Percentiles rank a stretch among this genome's conserved stretches.
phyloP scores from a whole-genome alignment of 2,329 filamentous ascomycete genomes.

The Chaetomium globosum region DNA sequence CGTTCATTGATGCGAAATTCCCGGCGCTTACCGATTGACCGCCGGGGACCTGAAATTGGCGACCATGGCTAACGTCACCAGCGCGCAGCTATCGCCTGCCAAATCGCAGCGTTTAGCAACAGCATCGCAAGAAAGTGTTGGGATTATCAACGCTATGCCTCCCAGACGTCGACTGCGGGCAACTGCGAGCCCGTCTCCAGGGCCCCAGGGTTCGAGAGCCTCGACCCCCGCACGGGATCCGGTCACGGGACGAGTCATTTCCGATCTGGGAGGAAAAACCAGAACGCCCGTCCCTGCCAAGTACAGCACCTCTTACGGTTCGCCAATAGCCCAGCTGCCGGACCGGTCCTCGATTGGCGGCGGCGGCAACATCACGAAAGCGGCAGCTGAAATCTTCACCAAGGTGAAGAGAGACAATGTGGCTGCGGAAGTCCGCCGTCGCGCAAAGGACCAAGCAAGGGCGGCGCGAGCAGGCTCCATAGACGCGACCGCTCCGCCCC shows the following conservation, averaged over 20 bases:
- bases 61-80: constrained; percentile 22
- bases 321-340: constrained; percentile 35
- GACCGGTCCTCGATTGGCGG: constrained; percentile 23
- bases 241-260: constrained; percentile 3
- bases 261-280: neutral
- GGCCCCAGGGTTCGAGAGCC: constrained; percentile 8
- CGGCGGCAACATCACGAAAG: constrained; percentile 26
- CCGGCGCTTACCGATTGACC: constrained; percentile 1
- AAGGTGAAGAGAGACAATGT: constrained; percentile 28
- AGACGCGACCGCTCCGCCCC: constrained; percentile 13
- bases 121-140: constrained; percentile 1
- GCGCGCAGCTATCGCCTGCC: neutral
- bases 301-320: constrained; percentile 40
- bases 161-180: constrained; percentile 22
- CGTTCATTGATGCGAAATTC: neutral
- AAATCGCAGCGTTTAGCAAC: neutral
- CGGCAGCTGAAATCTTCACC: constrained; percentile 27
- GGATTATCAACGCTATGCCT: constrained; percentile 21
- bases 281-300: constrained; percentile 33
- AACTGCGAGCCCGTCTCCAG: constrained; percentile 26
- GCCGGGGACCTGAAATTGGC: neutral
- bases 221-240: constrained; percentile 8
- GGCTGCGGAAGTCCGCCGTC: constrained; percentile 23
- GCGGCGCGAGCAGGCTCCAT: constrained; percentile 1
- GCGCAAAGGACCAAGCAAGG: constrained; percentile 8